Conservation (phyloP, 495 filamentous ascomycete genomes). For the Neurospora sp. region DNA sequence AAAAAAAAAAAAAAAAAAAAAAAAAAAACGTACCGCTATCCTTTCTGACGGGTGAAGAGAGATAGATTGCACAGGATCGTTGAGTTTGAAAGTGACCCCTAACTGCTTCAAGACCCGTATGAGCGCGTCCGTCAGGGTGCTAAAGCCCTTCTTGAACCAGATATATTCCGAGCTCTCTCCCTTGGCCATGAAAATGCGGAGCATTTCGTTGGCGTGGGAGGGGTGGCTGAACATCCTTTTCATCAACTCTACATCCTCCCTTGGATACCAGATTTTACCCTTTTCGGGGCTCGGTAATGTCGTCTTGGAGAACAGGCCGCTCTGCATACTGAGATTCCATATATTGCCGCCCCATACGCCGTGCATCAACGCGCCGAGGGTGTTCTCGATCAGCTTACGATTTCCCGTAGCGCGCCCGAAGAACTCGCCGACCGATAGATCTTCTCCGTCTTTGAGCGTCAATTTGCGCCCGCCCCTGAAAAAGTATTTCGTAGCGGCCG, state of each 20-base stretch:
- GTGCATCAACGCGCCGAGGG: constrained; percentile 71
- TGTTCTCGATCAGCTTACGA: constrained; percentile 53
- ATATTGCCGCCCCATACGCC: constrained; percentile 95
- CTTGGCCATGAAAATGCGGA: constrained; percentile 1
- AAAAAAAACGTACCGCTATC: constrained; percentile 9
- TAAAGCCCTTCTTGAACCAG: constrained; percentile 49
- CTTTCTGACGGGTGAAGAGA: constrained; percentile 9
- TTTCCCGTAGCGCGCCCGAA: constrained; percentile 46
- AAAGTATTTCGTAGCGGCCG: constrained; percentile 27
- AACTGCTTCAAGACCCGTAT: constrained; percentile 31
- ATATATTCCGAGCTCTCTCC: constrained; percentile 4
- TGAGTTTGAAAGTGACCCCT: constrained; percentile 42
- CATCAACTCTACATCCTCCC: constrained; percentile 3
- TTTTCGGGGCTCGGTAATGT: neutral
- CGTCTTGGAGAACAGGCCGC: constrained; percentile 20
- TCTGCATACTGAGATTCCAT: constrained; percentile 61
- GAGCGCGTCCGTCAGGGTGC: constrained; percentile 41
- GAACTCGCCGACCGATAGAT: constrained; percentile 69
- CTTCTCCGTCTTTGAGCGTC: constrained; percentile 18
- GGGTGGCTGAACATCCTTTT: neutral
- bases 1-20: no score
- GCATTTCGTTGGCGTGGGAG: neutral
- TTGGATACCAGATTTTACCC: neutral
- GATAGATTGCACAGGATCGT: constrained; percentile 29
- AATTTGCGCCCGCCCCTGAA: constrained; percentile 6